Evolutionary conservation across 345 rosid species (phyloP), one percentile per base, ranked within the genome.

Genomic region (Schrenkiella parvula): DNA sequence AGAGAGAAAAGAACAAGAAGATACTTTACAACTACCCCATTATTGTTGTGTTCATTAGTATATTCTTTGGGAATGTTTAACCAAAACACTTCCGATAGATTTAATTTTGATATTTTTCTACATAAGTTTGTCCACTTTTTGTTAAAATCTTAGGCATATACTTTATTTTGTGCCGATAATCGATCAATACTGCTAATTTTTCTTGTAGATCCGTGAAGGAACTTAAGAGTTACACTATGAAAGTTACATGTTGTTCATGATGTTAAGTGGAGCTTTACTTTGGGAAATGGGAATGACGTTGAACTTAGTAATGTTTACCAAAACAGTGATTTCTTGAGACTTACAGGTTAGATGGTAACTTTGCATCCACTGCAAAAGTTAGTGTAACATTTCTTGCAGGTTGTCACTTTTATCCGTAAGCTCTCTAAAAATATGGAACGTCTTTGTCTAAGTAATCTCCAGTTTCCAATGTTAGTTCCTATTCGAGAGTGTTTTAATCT

Each of bases 1-100:
- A 14, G 2, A 15, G 29, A 32, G 29, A 64, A 25, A 31, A 19
- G 50, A 72, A 64, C 70, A 54, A 64, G 64, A 44, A 44, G 1
- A 43, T 64, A 54, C 71, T 72, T 72, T 72, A 41, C 64, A 72
- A 62, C 63, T 7, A 43, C 70, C 39, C 53, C 52, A 51, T 38
- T 50, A 18, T 21, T 71, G 25, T 50, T 61, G 56, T 22, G 44
- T 48, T 50, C 67, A 59, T 48, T 1, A 34, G n/a, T 70, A 58
- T 48, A 34, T 58, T 42, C 13, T 38, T 32, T 46, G 19, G 47
- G 12, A 12, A 18, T 52, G 13, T 18, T 25, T 28, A 35, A 50
- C 17, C 54, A 7, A 55, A 31, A 52, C 6, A 8, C n/a, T n/a
- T 51, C 48, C 18, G 15, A 37, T 8, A 51, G 22, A 13, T 17